These are phyloP conservation scores for Zanthoxylum bungeanum DNA, from an alignment of 345 rosid species.

Conservation along the genomic window DNA sequence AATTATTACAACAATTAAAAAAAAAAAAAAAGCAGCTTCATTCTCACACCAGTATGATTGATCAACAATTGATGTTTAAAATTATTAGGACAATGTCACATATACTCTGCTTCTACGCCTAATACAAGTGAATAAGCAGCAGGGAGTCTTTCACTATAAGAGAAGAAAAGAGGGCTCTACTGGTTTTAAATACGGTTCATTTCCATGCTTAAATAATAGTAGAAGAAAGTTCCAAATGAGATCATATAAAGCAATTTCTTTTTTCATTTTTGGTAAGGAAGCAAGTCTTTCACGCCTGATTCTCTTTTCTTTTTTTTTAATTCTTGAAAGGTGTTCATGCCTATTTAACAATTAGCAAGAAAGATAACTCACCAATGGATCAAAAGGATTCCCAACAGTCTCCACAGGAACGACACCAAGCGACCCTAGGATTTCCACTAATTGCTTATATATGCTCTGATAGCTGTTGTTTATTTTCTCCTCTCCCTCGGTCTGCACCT, in stretches of 20 bases:
- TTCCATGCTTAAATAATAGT: neutral
- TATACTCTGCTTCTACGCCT: neutral
- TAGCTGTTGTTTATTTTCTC: constrained; percentile 86
- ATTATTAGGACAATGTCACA: neutral
- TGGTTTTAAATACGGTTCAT: neutral
- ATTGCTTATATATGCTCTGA: constrained; percentile 93
- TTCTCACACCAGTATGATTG: constrained; percentile 3
- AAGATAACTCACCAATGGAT: constrained; percentile 80
- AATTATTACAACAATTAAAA: constrained; percentile 25
- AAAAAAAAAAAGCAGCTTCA: constrained; percentile 8
- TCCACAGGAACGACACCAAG: constrained; percentile 85
- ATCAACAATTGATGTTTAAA: neutral
- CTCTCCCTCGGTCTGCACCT: constrained; percentile 84
- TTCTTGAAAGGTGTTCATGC: too few species aligned
- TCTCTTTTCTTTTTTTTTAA: too few species aligned
- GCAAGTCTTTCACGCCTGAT: constrained; percentile 4
- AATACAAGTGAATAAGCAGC: neutral
- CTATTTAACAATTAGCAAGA: constrained; percentile 12
- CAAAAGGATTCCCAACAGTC: constrained; percentile 78
- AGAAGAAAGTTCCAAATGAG: neutral
- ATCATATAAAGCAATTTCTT: neutral
- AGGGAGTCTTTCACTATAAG: neutral
- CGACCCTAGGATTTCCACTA: constrained; percentile 66
- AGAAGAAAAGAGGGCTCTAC: neutral
- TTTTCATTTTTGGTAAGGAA: neutral